These are phyloP conservation scores for Cornus florida DNA, from an alignment of 148 eudicot genomes.

Conservation along the genomic window DNA sequence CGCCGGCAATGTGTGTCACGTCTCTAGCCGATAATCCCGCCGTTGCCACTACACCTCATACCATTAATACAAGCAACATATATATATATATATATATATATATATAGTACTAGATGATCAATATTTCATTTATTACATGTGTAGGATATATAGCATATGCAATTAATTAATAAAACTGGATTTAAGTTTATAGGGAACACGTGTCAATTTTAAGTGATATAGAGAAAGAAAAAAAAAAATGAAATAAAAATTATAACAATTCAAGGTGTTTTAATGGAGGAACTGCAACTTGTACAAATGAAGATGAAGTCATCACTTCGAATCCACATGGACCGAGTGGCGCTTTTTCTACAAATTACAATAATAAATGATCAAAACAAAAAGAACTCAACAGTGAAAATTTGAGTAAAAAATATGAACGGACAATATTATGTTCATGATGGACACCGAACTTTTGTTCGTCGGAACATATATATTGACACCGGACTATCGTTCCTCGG, in stretches of 20 bases:
- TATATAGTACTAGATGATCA: not conserved
- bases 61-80: not conserved
- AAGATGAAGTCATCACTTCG: slow-evolving; percentile 62
- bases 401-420: slow-evolving; percentile 26
- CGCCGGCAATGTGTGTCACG: slow-evolving; percentile 22
- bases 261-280: slow-evolving; percentile 20
- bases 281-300: slow-evolving; percentile 13
- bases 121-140: too few species aligned
- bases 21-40: slow-evolving; percentile 41
- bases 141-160: not conserved
- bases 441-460: not conserved
- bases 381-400: slow-evolving; percentile 25
- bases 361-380: not conserved
- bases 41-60: slow-evolving; percentile 11
- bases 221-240: not conserved
- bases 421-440: not conserved
- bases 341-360: slow-evolving; percentile 27
- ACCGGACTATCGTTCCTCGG: slow-evolving; percentile 39
- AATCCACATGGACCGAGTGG: slow-evolving; percentile 92
- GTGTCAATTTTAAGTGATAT: not conserved
- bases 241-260: not conserved
- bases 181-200: not conserved
- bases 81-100: not conserved
- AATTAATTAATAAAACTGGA: too few species aligned
- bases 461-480: not conserved